Evolutionary conservation across 2,329 filamentous ascomycete genomes (phyloP).

Genomic region (Pestalotiopsis sp.): DNA sequence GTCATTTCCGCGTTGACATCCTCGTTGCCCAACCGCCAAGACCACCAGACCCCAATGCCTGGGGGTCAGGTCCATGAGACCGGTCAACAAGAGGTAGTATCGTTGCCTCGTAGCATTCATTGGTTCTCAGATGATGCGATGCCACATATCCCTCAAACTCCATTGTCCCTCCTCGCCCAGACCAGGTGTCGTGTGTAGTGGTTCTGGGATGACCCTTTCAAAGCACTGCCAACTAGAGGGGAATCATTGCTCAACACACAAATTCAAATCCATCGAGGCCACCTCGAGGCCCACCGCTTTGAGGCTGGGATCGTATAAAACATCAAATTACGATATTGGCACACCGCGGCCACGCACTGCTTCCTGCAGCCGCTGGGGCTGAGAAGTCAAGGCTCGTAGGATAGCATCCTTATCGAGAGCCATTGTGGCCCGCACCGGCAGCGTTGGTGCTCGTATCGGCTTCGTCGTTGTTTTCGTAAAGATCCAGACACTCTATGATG

Average conservation of each 20-base stretch:
- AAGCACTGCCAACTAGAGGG: background rate
- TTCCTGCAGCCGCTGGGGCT: background rate
- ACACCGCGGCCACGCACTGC: background rate
- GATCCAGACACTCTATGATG: slow-evolving; percentile 41
- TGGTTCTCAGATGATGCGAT: slow-evolving; percentile 4
- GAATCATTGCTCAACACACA: slow-evolving; percentile 7
- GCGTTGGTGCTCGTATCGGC: slow-evolving; percentile 30
- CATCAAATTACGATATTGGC: slow-evolving; percentile 4
- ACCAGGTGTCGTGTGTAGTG: background rate
- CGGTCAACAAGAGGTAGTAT: background rate
- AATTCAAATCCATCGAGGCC: background rate
- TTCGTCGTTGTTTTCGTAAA: slow-evolving; percentile 43
- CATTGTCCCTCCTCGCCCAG: background rate
- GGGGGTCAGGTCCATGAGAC: background rate
- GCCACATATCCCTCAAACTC: slow-evolving; percentile 7
- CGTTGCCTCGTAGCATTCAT: slow-evolving; percentile 9
- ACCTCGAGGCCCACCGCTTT: background rate
- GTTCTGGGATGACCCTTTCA: slow-evolving; percentile 2
- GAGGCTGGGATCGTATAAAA: slow-evolving; percentile 1
- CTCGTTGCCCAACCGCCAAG: background rate
- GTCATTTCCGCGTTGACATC: slow-evolving; percentile 2
- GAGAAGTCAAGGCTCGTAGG: background rate
- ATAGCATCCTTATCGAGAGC: slow-evolving; percentile 16
- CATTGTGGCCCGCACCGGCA: slow-evolving; percentile 19
- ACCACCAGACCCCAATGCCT: background rate